These are phyloP conservation scores for Paxillus ammoniavirescens DNA, from an alignment of 768 basidiomycete genomes.

Conservation along the genomic window DNA sequence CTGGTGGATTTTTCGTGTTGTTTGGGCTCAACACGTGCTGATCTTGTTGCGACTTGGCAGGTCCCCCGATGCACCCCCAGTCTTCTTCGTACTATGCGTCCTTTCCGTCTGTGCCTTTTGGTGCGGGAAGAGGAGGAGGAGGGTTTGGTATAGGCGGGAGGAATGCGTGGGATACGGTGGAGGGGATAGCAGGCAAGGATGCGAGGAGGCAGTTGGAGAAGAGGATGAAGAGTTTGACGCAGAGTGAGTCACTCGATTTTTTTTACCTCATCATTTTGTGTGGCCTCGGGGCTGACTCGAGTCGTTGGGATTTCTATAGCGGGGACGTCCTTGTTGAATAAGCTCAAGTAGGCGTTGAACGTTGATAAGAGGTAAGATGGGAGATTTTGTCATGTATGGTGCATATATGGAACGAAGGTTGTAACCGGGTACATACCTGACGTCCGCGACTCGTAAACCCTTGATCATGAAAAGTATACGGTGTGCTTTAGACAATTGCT, in stretches of 20 bases:
- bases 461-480: no score
- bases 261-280: background rate
- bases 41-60: constrained; percentile 1
- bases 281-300: background rate
- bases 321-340: constrained; percentile 12
- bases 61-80: constrained; percentile 6
- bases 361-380: no score
- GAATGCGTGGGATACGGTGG: constrained; percentile 50
- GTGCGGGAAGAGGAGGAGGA: background rate
- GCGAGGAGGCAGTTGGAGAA: constrained; percentile 50
- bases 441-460: no score
- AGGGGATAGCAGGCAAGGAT: constrained; percentile 53
- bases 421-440: no score
- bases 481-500: no score
- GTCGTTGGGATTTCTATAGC: background rate
- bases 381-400: no score
- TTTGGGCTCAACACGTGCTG: background rate
- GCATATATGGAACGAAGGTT: no score
- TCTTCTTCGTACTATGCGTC: constrained; percentile 9
- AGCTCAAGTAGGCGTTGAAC: constrained; percentile 4
- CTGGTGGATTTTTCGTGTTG: background rate
- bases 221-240: constrained; percentile 43
- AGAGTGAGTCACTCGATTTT: constrained; percentile 42
- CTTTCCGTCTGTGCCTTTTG: constrained; percentile 5
- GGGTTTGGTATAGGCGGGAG: constrained; percentile 21